Percentiles rank a stretch among this genome's conserved stretches.
Evolutionary conservation across 441 rosid genomes (phyloP).

Genomic region (Populus hybrid): DNA sequence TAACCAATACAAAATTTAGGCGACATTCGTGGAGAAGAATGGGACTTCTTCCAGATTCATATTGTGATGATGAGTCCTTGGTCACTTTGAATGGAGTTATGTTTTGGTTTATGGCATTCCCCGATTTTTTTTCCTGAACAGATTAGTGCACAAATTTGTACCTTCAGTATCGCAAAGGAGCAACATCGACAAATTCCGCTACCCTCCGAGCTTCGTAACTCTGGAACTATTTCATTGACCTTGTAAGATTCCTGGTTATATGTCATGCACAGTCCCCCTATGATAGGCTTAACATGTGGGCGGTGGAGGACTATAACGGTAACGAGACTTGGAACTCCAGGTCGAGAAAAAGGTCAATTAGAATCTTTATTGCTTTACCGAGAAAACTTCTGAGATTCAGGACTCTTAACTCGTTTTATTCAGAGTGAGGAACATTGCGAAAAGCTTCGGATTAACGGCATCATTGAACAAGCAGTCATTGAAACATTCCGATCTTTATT

Average conservation of each 20-base stretch:
- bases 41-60: not conserved
- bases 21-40: not conserved
- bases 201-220: not conserved
- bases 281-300: not conserved
- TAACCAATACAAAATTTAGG: not conserved
- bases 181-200: not conserved
- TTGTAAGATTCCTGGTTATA: not conserved
- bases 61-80: not conserved
- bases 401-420: too few relatives aligned
- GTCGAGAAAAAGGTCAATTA: too few relatives aligned
- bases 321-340: too few relatives aligned
- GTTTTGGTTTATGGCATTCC: not conserved
- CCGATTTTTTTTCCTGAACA: not conserved
- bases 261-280: not conserved
- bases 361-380: too few relatives aligned
- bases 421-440: too few relatives aligned
- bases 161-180: not conserved
- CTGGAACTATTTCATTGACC: not conserved
- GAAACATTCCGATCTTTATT: not conserved
- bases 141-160: not conserved
- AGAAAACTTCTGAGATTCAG: too few relatives aligned
- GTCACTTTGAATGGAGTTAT: not conserved
- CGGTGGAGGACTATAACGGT: not conserved
- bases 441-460: not conserved
- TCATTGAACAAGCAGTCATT: not conserved